Evolutionary conservation across 2,329 filamentous ascomycete species (phyloP), one percentile per base, ranked within the genome.

Genomic region (Thermoascus crustaceus): DNA sequence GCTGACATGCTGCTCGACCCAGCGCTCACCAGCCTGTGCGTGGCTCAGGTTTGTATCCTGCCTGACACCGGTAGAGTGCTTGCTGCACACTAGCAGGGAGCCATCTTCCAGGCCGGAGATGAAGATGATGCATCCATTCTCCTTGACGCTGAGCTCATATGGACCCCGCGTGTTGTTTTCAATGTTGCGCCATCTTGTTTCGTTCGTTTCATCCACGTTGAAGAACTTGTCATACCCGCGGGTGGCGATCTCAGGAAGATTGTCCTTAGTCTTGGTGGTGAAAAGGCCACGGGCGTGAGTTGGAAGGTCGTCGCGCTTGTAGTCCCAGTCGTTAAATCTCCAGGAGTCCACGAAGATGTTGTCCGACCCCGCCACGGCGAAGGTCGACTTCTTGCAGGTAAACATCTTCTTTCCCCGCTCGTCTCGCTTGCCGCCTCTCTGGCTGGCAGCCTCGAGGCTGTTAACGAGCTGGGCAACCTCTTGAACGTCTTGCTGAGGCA

Each of bases 41-140:
- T 98, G 91, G 62, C 85, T 95, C 38, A 83, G 46, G 19, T 78
- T 72, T 4, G 69, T 64, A 54, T 93, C 85, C 14, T 62, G 63
- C n/a, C 89, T 76, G 16, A 76, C 69, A 5, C 91, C 91, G 0
- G 88, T 96, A 0, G 91, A 96, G 60, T 98, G 91, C 57, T 98
- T 98, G 71, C 89, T 96, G 74, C 89, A 96, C n/a, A 98, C 88
- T 5, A 98, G 69, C 7, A 98, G 69, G 1, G 85, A 86, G 22
- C 78, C 88, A 51, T 95, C 88, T 52, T 93, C 85, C 14, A 98
- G 70, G 9, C 88, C 91, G 10, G 87, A 82, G 29, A 98, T 79
- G 67, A 98, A 98, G 48, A 98, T 95, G 61, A 98, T 98, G 61
- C 91, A 98, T n/a, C 91, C 91, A 53, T 98, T 98, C 63, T 98